Base-by-base conservation (phyloP, 768 basidiomycete species). In the Gautieria morchelliformis region DNA sequence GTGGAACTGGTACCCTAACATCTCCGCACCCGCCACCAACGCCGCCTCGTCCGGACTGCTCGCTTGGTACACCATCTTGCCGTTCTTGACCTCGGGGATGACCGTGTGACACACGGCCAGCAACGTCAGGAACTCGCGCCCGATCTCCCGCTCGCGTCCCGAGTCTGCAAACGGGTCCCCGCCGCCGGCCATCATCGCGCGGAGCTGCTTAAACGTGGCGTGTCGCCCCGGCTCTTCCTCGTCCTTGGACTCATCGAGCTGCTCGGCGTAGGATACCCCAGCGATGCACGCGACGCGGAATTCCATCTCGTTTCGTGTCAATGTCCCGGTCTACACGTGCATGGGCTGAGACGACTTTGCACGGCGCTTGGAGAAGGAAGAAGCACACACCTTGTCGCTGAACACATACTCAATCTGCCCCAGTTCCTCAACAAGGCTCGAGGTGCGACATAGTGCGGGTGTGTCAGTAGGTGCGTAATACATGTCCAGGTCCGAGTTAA, bases 401-500 rank as follows among this genome's bases (percentile, higher is more conserved):
- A 95, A 95, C 2, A 95, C 89, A 65, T 91, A 94, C 74, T 94
- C 93, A 59, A 97, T 98, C 69, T 97, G 96, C 0, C 96, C 96
- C 12, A 99, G 83, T 67, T 99, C 96, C 71, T 99, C 96, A 14
- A 99, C 96, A 19, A 99, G 83, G 2, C 92, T 93, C 1, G 95
- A 98, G 0, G 96, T 99, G n/a, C 95, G 83, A 65, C 96, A 98
- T 22, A 98, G 77, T 0, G 96, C 96, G 0, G 96, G 93, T 0
- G 95, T 98, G 67, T 99, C 96, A 0, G 95, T 96, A 58, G 75
- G 83, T 11, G 87, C 83, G 69, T 98, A 87, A 72, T 99, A 99
- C 95, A 99, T 98, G 73, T 99, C 96, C 52, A 95, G 81, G 70
- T 95, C 96, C 24, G 82, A 93, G 70, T 98, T 99, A 77, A 99